phyloP scores from a whole-genome alignment of 768 basidiomycete genomes.

The Cystobasidium onofrii region DNA sequence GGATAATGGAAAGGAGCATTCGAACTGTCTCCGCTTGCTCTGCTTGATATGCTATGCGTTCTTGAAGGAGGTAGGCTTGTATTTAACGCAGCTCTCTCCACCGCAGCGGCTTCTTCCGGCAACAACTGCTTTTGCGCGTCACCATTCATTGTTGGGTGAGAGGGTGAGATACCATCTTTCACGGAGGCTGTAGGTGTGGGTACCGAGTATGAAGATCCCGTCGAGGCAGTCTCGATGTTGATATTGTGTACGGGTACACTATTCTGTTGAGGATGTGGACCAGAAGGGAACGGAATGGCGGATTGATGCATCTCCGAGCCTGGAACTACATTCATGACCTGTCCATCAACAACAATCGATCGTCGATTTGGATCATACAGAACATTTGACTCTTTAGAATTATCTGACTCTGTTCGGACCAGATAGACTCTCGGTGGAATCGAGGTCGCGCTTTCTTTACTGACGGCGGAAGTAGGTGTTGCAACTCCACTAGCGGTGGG shows the following conservation, averaged over 20 bases:
- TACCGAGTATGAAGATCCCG: neutral
- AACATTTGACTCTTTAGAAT: neutral
- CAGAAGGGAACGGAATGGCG: constrained; percentile 11
- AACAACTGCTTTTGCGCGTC: neutral
- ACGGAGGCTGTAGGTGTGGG: constrained; percentile 14
- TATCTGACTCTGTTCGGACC: neutral
- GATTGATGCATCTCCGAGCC: neutral
- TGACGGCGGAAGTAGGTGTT: neutral
- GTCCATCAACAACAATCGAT: neutral
- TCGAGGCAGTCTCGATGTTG: neutral
- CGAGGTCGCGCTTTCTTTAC: neutral
- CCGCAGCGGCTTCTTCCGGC: neutral
- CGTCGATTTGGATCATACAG: constrained; percentile 11
- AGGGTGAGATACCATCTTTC: constrained; percentile 1
- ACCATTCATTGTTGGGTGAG: neutral
- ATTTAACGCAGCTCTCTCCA: neutral
- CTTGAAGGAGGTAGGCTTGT: neutral
- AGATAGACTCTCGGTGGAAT: neutral
- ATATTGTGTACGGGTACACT: neutral
- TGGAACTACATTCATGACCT: neutral
- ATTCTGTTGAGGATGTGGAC: neutral
- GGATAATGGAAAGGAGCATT: constrained; percentile 19
- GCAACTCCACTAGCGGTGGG: neutral
- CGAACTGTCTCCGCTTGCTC: constrained; percentile 9
- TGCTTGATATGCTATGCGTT: neutral